Base-by-base conservation (phyloP, 495 filamentous ascomycete species). In the Daldinia childiae region DNA sequence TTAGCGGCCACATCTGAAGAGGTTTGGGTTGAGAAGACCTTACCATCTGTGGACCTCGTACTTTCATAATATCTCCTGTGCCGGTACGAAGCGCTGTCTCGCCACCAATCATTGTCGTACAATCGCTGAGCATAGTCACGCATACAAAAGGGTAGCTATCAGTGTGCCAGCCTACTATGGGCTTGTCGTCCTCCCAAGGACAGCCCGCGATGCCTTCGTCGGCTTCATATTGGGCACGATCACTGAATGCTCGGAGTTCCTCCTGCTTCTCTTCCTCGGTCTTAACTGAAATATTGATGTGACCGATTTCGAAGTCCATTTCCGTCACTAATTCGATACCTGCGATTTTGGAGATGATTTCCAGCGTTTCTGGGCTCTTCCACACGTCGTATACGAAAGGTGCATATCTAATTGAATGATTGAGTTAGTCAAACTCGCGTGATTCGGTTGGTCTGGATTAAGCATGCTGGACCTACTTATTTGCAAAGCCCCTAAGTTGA, bases 61-160 rank as follows among this genome's bases (percentile, higher is more conserved):
- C 87, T 79, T 91, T 91, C 74, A 89, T 79, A 30, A 92, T 82
- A 19, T 89, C 87, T 1, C 89, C 89, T 29, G 77, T 82, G 3
- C 85, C 88, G 4, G 85, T 91, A 56, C 84, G 82, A 32, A 92
- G 79, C 9, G 88, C 90, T 17, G 90, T 92, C 78, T 92, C 91
- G 6, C 91, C 91, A 38, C 90, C 90, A 32, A 90, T 80, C 90
- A 92, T 93, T 29, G 83, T 81, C 1, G 82, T 86, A 51, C 88
- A 89, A 73, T 93, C 90, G 62, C 88, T 91, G 57, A 92, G 85
- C 91, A 92, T 92, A 14, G 88, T 83, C 41, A 93, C 90, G 71
- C 91, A 92, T 21, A 93, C 91, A 68, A 92, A 92, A 0, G 90
- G 91, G 73, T 92, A 92, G 69, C 88, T 90, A 71, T 93, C 91